Evolutionary conservation across 257 asterid genomes (phyloP), one percentile per base, ranked within the genome.

Genomic region (Nicotiana attenuata): DNA sequence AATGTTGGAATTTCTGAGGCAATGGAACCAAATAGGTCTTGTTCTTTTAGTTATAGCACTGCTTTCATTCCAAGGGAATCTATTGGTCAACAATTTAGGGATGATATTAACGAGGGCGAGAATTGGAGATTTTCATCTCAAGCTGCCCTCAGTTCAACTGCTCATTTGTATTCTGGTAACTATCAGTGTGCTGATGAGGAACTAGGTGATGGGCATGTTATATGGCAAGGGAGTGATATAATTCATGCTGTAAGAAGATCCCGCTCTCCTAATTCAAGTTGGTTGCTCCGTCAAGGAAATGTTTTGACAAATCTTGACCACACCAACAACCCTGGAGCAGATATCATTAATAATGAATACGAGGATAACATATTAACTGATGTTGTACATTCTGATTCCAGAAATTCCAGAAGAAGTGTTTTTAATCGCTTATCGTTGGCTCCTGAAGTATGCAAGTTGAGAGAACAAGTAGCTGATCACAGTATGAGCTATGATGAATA

Each of bases 381-480:
- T 78, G 85, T 84, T 86, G 84, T 83, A 64, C 82, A 52, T 76
- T 68, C 84, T 64, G 87, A 82, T 26, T 81, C 85, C 69, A 81
- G 33, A 56, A 78, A 71, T 31, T 82, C 69, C 55, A 86, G 94
- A 83, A 81, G 22, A 89, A 93, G 97, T 82, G 98, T 93, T 76
- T 92, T 93, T 79, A 20, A 85, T 81, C 98, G 98, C 82, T 85
- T 90, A 85, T 85, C 87, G 47, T 84, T 83, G 57, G 80, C 81
- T 78, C 82, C 80, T 55, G 82, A 80, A 31, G 71, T 63, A 20
- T 78, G 5, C 55, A 29, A 52, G 41, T 82, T 19, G 47, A 82
- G 87, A 78, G 84, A 85, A 17, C 82, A 76, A 26, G 84, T 83
- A 60, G 85, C 52, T 65, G 75, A n/a, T 67, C 45, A 55, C 81